These are phyloP conservation scores for Plasmodium knowlesi DNA, from an alignment of 169 alveolate genomes.

Conservation along the genomic window DNA sequence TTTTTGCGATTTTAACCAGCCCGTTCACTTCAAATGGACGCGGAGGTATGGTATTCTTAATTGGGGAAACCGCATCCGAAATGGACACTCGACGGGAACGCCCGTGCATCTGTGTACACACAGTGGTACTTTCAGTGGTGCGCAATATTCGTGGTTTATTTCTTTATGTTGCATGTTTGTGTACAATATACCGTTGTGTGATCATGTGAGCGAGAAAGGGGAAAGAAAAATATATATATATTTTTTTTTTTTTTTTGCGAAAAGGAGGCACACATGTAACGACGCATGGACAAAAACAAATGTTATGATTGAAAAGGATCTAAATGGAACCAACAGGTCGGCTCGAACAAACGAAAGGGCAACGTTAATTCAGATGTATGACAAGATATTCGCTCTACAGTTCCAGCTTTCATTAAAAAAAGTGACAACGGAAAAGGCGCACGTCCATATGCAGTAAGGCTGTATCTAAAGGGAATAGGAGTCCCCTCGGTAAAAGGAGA, in stretches of 20 bases:
- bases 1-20: not conserved
- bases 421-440: not conserved
- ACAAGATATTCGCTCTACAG: not conserved
- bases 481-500: not conserved
- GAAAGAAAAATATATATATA: not conserved
- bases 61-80: not conserved
- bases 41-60: not conserved
- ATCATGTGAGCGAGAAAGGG: not conserved
- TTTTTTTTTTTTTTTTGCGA: not conserved
- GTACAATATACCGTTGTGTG: not conserved
- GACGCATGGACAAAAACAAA: not conserved
- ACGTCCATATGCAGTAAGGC: not conserved
- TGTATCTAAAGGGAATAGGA: not conserved
- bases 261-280: not conserved
- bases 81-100: not conserved
- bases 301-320: not conserved
- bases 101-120: not conserved
- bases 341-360: not conserved
- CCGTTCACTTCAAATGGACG: not conserved
- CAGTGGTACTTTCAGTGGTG: not conserved
- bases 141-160: not conserved
- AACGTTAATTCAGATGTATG: not conserved
- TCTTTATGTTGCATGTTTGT: slow-evolving; percentile 8
- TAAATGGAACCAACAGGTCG: not conserved
- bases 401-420: not conserved